Evolutionary conservation across 2,329 filamentous ascomycete species (phyloP).

Genomic region (Sporothrix sp.): DNA sequence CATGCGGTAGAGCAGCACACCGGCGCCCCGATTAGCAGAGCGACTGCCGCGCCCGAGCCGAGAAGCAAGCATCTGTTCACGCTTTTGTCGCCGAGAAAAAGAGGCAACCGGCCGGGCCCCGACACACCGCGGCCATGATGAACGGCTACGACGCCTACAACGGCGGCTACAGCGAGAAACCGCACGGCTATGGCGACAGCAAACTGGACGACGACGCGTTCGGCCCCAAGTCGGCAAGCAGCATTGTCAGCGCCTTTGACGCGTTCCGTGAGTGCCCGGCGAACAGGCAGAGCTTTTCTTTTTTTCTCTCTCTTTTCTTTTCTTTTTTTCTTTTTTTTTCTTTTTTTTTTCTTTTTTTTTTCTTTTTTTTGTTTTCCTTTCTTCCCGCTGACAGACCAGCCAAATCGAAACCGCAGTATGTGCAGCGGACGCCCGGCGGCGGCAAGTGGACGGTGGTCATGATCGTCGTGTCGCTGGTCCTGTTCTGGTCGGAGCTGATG

Average conservation of each 20-base stretch:
- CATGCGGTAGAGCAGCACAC: not conserved
- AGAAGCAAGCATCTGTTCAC: not conserved
- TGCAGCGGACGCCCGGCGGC: constrained; percentile 71
- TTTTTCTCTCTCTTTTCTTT: too few species aligned
- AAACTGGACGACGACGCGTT: constrained; percentile 76
- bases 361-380: too few species aligned
- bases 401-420: constrained; percentile 92
- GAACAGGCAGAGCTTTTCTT: too few species aligned
- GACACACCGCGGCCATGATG: constrained; percentile 39
- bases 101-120: too few species aligned
- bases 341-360: too few species aligned
- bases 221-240: constrained; percentile 51
- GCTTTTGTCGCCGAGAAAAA: too few species aligned
- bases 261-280: constrained; percentile 69
- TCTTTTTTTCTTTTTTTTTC: too few species aligned
- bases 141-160: constrained; percentile 77
- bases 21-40: too few species aligned
- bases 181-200: constrained; percentile 8
- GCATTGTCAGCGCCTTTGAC: constrained; percentile 79
- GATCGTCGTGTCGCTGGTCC: constrained; percentile 60
- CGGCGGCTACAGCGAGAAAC: constrained; percentile 59
- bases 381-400: constrained; percentile 45
- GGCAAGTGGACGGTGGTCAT: constrained; percentile 91
- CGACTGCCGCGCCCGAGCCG: too few species aligned
- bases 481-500: constrained; percentile 66